Evolutionary conservation across 2,329 filamentous ascomycete genomes (phyloP).

Genomic region (Metarhizium anisopliae): DNA sequence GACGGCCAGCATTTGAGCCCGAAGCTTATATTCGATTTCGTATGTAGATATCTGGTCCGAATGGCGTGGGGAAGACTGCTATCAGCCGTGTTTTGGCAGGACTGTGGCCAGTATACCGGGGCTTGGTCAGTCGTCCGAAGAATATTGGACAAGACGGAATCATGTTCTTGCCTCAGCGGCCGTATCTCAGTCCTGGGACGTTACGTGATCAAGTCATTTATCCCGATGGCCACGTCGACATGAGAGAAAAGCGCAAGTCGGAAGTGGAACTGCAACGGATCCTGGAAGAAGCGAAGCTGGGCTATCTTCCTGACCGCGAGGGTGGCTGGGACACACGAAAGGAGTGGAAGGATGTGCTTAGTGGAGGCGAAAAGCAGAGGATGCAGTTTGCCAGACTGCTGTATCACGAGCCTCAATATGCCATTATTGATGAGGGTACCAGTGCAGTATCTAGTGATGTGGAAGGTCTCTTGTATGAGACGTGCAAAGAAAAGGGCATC

Average conservation of each 20-base stretch:
- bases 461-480: conserved; percentile 87
- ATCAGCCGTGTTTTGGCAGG: conserved; percentile 83
- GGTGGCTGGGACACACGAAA: conserved; percentile 95
- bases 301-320: conserved; percentile 84
- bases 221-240: conserved; percentile 87
- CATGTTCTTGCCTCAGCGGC: conserved; percentile 95
- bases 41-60: conserved; percentile 72
- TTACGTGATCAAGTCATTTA: conserved; percentile 97
- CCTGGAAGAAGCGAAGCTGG: conserved; percentile 74
- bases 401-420: conserved; percentile 92
- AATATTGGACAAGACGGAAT: conserved; percentile 77
- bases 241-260: conserved; percentile 69
- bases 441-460: conserved; percentile 92
- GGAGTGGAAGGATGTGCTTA: conserved; percentile 98
- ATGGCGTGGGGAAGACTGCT: conserved; percentile 87
- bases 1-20: neutral
- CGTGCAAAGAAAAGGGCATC: conserved; percentile 85
- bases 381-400: conserved; percentile 84
- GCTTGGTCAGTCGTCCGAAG: conserved; percentile 81
- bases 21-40: neutral
- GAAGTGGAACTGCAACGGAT: conserved; percentile 72
- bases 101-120: conserved; percentile 92
- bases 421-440: conserved; percentile 91
- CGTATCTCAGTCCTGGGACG: conserved; percentile 86
- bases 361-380: conserved; percentile 92